Percentiles rank a stretch among this genome's conserved stretches.
These are phyloP conservation scores for Fistulifera pelliculosa DNA, from an alignment of 108 stramenopile species.

Conservation along the genomic window DNA sequence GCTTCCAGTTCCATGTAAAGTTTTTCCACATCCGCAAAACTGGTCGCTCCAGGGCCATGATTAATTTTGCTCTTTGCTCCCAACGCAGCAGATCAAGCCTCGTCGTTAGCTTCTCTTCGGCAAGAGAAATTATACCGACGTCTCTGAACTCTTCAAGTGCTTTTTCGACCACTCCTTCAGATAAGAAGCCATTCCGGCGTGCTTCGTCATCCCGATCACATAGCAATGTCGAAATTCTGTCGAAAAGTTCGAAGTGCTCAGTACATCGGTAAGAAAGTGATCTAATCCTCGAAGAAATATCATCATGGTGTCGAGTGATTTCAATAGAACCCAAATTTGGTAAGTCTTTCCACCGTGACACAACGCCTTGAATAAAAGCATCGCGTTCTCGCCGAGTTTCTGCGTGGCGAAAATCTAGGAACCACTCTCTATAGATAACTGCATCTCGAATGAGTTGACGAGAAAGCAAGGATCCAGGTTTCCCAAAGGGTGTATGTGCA, in stretches of 20 bases:
- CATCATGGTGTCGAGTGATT: too few species aligned
- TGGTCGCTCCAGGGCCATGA: constrained; percentile 4
- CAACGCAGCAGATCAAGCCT: constrained; percentile 51
- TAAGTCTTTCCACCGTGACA: not conserved
- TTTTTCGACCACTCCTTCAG: too few species aligned
- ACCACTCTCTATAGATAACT: constrained; percentile 37
- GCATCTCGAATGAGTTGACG: constrained; percentile 46
- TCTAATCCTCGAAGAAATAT: not conserved
- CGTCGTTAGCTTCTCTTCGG: constrained; percentile 55
- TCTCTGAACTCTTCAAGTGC: constrained; percentile 23
- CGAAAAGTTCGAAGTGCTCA: not conserved
- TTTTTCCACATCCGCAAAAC: constrained; percentile 15
- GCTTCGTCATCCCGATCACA: not conserved
- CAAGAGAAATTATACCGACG: constrained; percentile 41
- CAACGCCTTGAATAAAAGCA: constrained; percentile 36
- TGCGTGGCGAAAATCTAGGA: constrained; percentile 46
- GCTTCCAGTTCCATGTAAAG: constrained; percentile 20
- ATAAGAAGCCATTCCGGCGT: too few species aligned
- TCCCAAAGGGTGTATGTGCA: constrained; percentile 48
- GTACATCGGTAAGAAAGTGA: not conserved
- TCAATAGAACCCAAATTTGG: not conserved
- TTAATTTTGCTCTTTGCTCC: constrained; percentile 19
- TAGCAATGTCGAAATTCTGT: not conserved
- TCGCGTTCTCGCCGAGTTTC: constrained; percentile 37
- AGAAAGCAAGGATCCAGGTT: constrained; percentile 25